Conservation (phyloP, 768 basidiomycete genomes). For the Suillus subalutaceus region DNA sequence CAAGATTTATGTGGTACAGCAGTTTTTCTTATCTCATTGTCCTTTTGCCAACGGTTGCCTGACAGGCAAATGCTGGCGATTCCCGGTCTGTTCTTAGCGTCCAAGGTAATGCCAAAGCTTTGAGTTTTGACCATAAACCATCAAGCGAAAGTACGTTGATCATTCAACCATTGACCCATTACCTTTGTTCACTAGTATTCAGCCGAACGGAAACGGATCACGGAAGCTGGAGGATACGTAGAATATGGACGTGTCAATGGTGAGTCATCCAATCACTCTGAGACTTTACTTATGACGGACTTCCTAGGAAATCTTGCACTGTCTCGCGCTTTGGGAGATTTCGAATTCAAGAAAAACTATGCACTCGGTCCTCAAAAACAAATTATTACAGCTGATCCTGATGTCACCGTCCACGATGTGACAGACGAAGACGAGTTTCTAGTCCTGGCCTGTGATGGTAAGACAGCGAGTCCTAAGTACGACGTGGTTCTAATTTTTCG, state of each 20-base stretch:
- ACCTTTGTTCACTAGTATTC: conserved; percentile 12
- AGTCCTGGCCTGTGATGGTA: conserved; percentile 97
- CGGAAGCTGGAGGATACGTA: conserved; percentile 91
- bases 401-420: conserved; percentile 79
- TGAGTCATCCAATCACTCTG: conserved; percentile 33
- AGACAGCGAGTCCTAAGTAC: conserved; percentile 22
- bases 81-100: conserved; percentile 87
- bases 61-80: conserved; percentile 96
- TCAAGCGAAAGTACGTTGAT: conserved; percentile 69
- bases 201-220: conserved; percentile 88
- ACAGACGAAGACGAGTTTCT: conserved; percentile 94
- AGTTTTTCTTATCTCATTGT: conserved; percentile 15
- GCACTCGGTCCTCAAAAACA: conserved; percentile 82
- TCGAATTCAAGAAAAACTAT: conserved; percentile 97
- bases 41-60: conserved; percentile 8
- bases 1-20: conserved; percentile 77
- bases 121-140: conserved; percentile 97
- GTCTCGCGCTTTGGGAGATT: conserved; percentile 94
- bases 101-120: conserved; percentile 82
- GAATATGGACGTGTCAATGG: conserved; percentile 98
- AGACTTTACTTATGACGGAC: conserved; percentile 1
- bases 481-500: conserved; percentile 11
- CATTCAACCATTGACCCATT: conserved; percentile 6
- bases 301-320: conserved; percentile 88
- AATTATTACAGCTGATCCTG: conserved; percentile 94